phyloP scores from a whole-genome alignment of 164 flowering plant genomes.

The Cinnamomum chago region DNA sequence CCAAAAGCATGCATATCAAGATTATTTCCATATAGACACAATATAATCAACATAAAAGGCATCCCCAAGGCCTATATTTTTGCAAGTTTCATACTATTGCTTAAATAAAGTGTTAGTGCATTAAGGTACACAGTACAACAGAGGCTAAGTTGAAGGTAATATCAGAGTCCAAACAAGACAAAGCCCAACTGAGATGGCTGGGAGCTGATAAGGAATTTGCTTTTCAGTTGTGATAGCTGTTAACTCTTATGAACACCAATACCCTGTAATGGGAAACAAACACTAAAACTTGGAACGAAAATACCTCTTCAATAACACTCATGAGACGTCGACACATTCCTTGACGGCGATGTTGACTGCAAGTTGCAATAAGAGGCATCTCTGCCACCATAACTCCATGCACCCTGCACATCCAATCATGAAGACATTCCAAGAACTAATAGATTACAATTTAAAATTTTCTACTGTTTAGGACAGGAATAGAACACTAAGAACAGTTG shows the following conservation, averaged over 20 bases:
- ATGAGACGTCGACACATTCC: conserved; percentile 93
- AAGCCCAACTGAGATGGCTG: not conserved
- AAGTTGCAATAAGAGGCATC: conserved; percentile 94
- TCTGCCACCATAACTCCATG: conserved; percentile 89
- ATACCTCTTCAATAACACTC: conserved; percentile 80
- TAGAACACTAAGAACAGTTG: too few species aligned
- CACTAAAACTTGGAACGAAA: not conserved
- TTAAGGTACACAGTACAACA: not conserved
- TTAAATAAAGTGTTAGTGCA: not conserved
- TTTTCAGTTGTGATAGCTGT: not conserved
- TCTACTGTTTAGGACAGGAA: too few species aligned
- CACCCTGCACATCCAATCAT: conserved; percentile 40
- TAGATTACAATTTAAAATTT: too few species aligned
- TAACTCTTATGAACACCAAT: too few species aligned
- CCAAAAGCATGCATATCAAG: too few species aligned
- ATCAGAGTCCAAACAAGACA: not conserved
- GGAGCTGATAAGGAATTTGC: not conserved
- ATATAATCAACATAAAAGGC: too few species aligned
- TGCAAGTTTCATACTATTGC: too few species aligned
- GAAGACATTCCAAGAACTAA: too few species aligned
- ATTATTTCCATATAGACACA: too few species aligned
- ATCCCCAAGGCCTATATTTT: too few species aligned
- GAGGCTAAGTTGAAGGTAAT: not conserved
- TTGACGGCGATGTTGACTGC: conserved; percentile 74
- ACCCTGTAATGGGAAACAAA: too few species aligned